Evolutionary conservation across 2,329 filamentous ascomycete species (phyloP).

Genomic region (Fusarium humuli): DNA sequence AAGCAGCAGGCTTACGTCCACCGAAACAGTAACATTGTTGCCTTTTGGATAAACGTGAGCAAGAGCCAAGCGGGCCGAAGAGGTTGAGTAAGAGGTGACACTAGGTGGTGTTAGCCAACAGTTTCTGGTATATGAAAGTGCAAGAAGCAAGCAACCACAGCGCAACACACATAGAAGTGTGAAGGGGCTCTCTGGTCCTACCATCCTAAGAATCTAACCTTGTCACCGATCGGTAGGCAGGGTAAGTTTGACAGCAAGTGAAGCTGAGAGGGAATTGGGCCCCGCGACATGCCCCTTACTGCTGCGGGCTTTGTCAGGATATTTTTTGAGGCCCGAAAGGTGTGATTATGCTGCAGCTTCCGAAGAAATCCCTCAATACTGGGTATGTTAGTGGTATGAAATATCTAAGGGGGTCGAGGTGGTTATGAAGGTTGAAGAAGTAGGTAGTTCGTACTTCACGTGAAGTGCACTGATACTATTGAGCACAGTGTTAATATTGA

Average conservation of each 20-base stretch:
- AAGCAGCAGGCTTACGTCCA: constrained; percentile 79
- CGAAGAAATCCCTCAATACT: constrained; percentile 27
- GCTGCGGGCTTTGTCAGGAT: constrained; percentile 2
- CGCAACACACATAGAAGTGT: not conserved
- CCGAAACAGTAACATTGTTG: constrained; percentile 63
- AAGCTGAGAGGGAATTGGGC: constrained; percentile 72
- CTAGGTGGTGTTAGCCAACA: constrained; percentile 51
- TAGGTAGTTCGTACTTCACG: constrained; percentile 29
- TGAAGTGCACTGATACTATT: constrained; percentile 11
- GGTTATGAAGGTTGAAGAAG: constrained; percentile 25
- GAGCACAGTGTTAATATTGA: constrained; percentile 19
- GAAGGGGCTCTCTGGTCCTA: constrained; percentile 59
- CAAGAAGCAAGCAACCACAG: constrained; percentile 3
- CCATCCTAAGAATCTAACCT: constrained; percentile 94
- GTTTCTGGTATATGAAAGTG: constrained; percentile 41
- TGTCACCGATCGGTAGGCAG: constrained; percentile 67
- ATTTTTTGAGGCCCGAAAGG: constrained; percentile 35
- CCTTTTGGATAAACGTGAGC: constrained; percentile 72
- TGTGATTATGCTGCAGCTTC: constrained; percentile 34
- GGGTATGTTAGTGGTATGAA: not conserved
- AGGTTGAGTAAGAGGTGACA: constrained; percentile 63
- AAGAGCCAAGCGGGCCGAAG: constrained; percentile 72
- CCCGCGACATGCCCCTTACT: constrained; percentile 60
- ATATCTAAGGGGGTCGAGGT: not conserved
- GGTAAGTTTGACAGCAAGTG: constrained; percentile 74